These are phyloP conservation scores for Barnettozyma vustinii DNA, from an alignment of 805 yeast species.

Conservation along the genomic window DNA sequence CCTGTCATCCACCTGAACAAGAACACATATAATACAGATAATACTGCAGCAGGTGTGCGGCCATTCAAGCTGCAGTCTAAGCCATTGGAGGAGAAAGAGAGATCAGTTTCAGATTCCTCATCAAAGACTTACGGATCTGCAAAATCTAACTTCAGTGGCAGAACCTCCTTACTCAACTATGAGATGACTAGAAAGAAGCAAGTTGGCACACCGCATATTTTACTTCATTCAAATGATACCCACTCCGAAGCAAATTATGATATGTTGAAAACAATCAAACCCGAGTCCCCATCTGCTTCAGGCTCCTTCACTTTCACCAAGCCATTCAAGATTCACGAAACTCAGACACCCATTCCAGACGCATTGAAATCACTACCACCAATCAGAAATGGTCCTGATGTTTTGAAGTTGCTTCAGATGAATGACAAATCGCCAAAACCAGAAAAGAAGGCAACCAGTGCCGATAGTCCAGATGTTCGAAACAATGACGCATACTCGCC, in stretches of 20 bases:
- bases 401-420: constrained; percentile 1
- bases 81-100: neutral
- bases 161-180: constrained; percentile 15
- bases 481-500: neutral
- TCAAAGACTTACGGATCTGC: constrained; percentile 4
- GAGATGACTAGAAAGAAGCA: constrained; percentile 23
- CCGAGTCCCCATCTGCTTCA: neutral
- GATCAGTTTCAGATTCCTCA: constrained; percentile 5
- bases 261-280: neutral
- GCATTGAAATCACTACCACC: neutral
- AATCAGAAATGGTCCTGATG: constrained; percentile 3
- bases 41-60: neutral
- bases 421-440: neutral
- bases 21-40: neutral
- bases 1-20: neutral
- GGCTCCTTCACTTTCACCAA: neutral
- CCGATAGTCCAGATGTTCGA: neutral
- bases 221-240: constrained; percentile 5
- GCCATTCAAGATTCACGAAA: neutral
- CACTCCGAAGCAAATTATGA: neutral
- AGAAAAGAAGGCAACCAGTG: neutral
- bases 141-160: constrained; percentile 4
- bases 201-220: constrained; percentile 19
- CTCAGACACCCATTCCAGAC: neutral
- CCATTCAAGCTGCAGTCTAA: constrained; percentile 2